A percentile compares a stretch with the other conserved stretches of the same genome.
phyloP scores from a whole-genome alignment of 2,329 filamentous ascomycete genomes.

The Aureobasidium lini region DNA sequence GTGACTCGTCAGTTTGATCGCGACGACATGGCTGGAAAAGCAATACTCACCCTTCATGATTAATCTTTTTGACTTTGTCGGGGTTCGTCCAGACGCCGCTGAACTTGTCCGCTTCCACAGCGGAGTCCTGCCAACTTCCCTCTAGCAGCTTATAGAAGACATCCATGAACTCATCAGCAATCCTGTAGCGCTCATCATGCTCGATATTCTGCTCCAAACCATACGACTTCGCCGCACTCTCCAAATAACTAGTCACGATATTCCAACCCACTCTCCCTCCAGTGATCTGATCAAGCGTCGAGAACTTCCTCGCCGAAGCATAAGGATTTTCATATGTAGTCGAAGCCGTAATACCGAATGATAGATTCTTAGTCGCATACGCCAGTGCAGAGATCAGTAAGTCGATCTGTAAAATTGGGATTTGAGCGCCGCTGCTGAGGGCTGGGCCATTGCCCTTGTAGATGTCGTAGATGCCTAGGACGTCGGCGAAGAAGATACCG shows the following conservation, averaged over 20 bases:
- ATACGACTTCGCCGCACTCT: slow-evolving; percentile 58
- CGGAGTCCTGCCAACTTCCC: slow-evolving; percentile 60
- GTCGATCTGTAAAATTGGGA: slow-evolving; percentile 61
- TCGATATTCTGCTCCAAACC: slow-evolving; percentile 49
- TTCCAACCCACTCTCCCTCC: slow-evolving; percentile 45
- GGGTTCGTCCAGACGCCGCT: slow-evolving; percentile 54
- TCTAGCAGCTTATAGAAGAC: slow-evolving; percentile 61
- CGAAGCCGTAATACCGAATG: slow-evolving; percentile 59
- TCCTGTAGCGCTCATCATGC: slow-evolving; percentile 60
- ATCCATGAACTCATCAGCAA: slow-evolving; percentile 57
- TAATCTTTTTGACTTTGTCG: slow-evolving; percentile 54
- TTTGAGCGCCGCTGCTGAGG: slow-evolving; percentile 50
- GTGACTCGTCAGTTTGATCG: neutral
- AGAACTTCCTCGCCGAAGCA: slow-evolving; percentile 56
- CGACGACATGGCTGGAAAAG: no score
- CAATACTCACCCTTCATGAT: slow-evolving; percentile 46
- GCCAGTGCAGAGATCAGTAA: slow-evolving; percentile 55
- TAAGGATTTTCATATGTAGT: slow-evolving; percentile 66
- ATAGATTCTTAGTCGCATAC: slow-evolving; percentile 57
- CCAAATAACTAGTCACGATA: slow-evolving; percentile 61
- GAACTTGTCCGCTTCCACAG: slow-evolving; percentile 52
- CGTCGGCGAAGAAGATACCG: slow-evolving; percentile 61
- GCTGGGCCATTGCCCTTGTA: slow-evolving; percentile 45
- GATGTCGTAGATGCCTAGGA: slow-evolving; percentile 60
- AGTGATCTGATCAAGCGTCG: slow-evolving; percentile 59